Evolutionary conservation across 2,329 filamentous ascomycete species (phyloP).

Genomic region (Fusarium poae): DNA sequence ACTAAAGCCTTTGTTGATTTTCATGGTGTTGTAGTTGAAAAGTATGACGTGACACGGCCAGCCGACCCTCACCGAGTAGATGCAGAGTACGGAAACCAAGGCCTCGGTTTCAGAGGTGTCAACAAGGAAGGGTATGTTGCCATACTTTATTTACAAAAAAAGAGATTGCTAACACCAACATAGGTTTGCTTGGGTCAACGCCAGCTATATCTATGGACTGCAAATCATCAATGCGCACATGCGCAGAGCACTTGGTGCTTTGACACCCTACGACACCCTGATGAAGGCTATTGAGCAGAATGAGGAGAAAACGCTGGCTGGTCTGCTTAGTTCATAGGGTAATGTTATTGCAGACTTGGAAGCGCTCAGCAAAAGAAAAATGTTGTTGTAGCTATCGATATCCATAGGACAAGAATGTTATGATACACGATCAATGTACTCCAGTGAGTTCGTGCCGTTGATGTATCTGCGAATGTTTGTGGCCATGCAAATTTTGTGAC

Average conservation of each 20-base stretch:
- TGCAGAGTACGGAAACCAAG: constrained; percentile 98
- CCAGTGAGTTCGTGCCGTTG: background rate
- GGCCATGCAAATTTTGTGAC: background rate
- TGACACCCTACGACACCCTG: constrained; percentile 89
- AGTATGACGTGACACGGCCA: constrained; percentile 94
- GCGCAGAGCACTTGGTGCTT: constrained; percentile 86
- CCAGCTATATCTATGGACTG: constrained; percentile 94
- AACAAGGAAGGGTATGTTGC: constrained; percentile 85
- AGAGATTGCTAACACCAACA: constrained; percentile 46
- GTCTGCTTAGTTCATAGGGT: constrained; percentile 51
- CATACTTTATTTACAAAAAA: background rate
- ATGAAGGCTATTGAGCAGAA: constrained; percentile 73
- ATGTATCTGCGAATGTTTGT: background rate
- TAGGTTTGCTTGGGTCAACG: constrained; percentile 99
- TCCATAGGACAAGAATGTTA: constrained; percentile 24
- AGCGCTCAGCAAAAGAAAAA: constrained; percentile 23
- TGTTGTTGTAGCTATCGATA: constrained; percentile 6
- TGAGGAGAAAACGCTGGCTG: constrained; percentile 65
- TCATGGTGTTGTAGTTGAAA: constrained; percentile 98
- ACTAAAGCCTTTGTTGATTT: constrained; percentile 98
- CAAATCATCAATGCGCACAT: constrained; percentile 91
- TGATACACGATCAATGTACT: constrained; percentile 2
- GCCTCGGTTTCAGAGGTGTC: constrained; percentile 93
- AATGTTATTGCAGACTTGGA: constrained; percentile 20
- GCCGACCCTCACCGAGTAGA: constrained; percentile 94